phyloP scores from a whole-genome alignment of 352 stramenopile genomes.

The Globisporangium heterothallicum region DNA sequence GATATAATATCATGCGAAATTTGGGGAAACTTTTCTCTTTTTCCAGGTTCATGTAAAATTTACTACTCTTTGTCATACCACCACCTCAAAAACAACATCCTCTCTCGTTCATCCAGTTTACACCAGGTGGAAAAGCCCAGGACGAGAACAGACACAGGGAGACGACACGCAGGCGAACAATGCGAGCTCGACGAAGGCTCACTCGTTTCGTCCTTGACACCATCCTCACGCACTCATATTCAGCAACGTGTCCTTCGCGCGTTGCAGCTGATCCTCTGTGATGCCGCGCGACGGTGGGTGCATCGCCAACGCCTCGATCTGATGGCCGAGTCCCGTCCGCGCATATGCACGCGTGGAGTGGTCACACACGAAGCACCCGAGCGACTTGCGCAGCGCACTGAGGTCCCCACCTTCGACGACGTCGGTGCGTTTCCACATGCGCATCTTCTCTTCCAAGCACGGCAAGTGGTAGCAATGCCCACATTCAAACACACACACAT shows the following conservation, averaged over 20 bases:
- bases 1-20: constrained; percentile 83
- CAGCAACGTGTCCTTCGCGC: constrained; percentile 60
- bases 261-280: constrained; percentile 65
- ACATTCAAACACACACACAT: constrained; percentile 80
- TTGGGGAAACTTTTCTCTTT: constrained; percentile 34
- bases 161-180: too few species aligned
- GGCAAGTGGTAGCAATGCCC: constrained; percentile 76
- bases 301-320: constrained; percentile 28
- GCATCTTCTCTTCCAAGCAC: constrained; percentile 81
- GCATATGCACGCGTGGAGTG: constrained; percentile 65
- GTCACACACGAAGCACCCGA: constrained; percentile 82
- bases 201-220: neutral
- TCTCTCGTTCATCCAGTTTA: neutral
- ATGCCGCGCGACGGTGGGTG: constrained; percentile 37
- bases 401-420: constrained; percentile 40
- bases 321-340: constrained; percentile 32
- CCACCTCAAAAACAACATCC: neutral
- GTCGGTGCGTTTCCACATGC: constrained; percentile 78
- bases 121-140: neutral
- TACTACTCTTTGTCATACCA: neutral
- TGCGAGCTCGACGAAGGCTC: too few species aligned
- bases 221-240: constrained; percentile 14
- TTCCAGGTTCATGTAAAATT: constrained; percentile 20
- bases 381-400: constrained; percentile 29
- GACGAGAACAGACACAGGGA: too few species aligned